Conservation (phyloP, 1,139 yeast species). For the Scheffersomyces lignicola region DNA sequence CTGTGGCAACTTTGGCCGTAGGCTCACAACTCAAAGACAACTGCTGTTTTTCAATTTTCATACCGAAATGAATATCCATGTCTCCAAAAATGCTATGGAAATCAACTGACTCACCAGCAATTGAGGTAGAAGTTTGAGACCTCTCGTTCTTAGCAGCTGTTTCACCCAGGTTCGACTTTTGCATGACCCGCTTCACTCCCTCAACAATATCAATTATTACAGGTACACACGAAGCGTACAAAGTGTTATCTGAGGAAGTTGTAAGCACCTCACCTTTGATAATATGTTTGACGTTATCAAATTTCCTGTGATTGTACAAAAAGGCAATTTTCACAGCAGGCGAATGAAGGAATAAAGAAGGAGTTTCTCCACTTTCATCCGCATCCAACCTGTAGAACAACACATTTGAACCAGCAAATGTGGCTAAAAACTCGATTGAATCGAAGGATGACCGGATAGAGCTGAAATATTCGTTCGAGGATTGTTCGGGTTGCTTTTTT, state of each 20-base stretch:
- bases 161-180: slow-evolving; percentile 10
- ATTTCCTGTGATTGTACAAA: slow-evolving; percentile 29
- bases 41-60: slow-evolving; percentile 70
- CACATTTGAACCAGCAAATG: slow-evolving; percentile 73
- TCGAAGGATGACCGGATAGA: slow-evolving; percentile 31
- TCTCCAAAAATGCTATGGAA: slow-evolving; percentile 44
- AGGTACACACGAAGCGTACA: slow-evolving; percentile 78
- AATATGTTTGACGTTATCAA: slow-evolving; percentile 36
- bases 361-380: slow-evolving; percentile 40
- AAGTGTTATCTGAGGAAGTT: slow-evolving; percentile 70
- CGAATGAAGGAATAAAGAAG: slow-evolving; percentile 66
- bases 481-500: slow-evolving; percentile 11
- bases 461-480: neutral
- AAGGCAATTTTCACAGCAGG: slow-evolving; percentile 70
- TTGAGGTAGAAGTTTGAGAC: neutral
- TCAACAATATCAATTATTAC: slow-evolving; percentile 60
- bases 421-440: slow-evolving; percentile 51
- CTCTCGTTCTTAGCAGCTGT: neutral
- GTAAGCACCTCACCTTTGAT: slow-evolving; percentile 57
- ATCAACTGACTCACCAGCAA: slow-evolving; percentile 23
- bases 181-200: slow-evolving; percentile 44
- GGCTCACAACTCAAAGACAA: slow-evolving; percentile 88
- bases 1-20: slow-evolving; percentile 86
- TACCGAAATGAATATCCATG: slow-evolving; percentile 62
- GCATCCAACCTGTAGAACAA: slow-evolving; percentile 49